phyloP scores from a whole-genome alignment of 2,329 filamentous ascomycete species.

The Paraphoma chrysanthemicola region DNA sequence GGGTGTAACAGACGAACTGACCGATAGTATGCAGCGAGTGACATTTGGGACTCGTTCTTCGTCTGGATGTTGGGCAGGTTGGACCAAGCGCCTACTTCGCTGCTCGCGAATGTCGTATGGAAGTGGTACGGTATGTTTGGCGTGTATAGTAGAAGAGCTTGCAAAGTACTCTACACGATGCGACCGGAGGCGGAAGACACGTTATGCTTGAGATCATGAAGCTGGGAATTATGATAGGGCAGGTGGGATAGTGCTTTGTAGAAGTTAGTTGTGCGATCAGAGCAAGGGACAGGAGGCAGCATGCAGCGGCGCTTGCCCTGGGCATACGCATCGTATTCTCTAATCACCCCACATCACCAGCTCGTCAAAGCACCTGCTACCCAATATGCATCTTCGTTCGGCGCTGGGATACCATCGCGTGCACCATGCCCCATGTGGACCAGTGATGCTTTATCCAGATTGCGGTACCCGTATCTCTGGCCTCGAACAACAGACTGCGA shows the following conservation, averaged over 20 bases:
- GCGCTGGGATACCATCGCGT: slow-evolving; percentile 5
- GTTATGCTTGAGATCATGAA: background rate
- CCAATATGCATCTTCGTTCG: slow-evolving; percentile 8
- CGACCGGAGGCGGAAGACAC: background rate
- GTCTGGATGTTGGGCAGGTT: no score
- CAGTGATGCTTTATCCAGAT: slow-evolving; percentile 24
- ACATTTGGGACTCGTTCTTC: background rate
- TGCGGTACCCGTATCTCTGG: slow-evolving; percentile 17
- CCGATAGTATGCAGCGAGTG: background rate
- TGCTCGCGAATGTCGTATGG: no score
- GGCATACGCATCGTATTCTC: slow-evolving; percentile 4
- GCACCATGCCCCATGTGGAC: slow-evolving; percentile 7
- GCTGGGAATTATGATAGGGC: background rate
- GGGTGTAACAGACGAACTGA: background rate
- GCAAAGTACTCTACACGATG: background rate
- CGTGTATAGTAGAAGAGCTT: background rate
- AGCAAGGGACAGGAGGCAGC: background rate
- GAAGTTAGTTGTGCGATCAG: background rate
- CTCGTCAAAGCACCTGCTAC: slow-evolving; percentile 8
- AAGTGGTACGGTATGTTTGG: no score
- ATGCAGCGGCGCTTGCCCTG: background rate
- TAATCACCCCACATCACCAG: slow-evolving; percentile 11
- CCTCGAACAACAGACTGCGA: slow-evolving; percentile 14
- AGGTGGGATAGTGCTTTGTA: background rate
- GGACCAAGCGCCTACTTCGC: no score